These are phyloP conservation scores for Penicillium thymicola DNA, from an alignment of 2,329 filamentous ascomycete genomes.

Conservation along the genomic window DNA sequence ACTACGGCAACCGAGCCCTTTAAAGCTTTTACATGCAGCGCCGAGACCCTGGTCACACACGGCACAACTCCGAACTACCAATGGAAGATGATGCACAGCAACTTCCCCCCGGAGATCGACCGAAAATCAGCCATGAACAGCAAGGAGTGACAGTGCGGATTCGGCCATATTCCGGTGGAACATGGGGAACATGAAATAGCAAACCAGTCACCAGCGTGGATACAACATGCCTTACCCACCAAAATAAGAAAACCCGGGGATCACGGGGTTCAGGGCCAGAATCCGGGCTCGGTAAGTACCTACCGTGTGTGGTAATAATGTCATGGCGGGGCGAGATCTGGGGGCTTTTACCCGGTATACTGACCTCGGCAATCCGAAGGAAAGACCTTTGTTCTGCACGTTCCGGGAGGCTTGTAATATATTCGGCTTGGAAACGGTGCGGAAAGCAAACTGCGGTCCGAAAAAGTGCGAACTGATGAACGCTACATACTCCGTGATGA, in stretches of 20 bases:
- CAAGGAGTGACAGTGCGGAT: slow-evolving; percentile 6
- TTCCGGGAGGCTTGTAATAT: background rate
- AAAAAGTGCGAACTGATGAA: background rate
- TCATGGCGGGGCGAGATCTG: slow-evolving; percentile 1
- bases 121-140: slow-evolving; percentile 8
- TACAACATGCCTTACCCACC: background rate
- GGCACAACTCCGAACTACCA: slow-evolving; percentile 13
- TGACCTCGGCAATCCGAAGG: background rate
- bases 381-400: background rate
- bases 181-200: background rate
- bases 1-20: background rate
- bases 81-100: background rate
- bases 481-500: background rate
- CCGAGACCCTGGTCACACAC: background rate
- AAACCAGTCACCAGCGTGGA: background rate
- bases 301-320: background rate
- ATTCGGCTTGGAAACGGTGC: background rate
- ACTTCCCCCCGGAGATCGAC: slow-evolving; percentile 20
- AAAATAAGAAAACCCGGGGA: background rate
- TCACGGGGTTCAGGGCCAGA: background rate
- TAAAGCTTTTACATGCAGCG: slow-evolving; percentile 1
- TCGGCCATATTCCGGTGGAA: slow-evolving; percentile 12
- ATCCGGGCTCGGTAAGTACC: background rate
- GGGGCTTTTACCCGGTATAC: background rate
- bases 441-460: background rate